Conservation (phyloP, 805 yeast genomes). For the Kregervanrija delftensis region DNA sequence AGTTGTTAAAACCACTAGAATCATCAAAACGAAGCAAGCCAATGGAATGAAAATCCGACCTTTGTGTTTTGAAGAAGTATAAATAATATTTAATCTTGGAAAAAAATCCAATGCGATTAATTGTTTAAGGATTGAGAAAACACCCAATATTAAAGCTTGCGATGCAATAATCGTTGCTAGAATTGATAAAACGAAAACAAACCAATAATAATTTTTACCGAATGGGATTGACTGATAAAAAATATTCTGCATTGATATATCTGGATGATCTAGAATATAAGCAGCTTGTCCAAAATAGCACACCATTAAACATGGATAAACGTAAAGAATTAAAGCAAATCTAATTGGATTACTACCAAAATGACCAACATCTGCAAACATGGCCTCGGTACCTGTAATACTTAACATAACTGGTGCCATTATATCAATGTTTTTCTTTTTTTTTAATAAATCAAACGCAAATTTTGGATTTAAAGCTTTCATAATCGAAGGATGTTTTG, state of each 20-base stretch:
- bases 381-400: slow-evolving; percentile 55
- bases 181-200: slow-evolving; percentile 45
- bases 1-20: slow-evolving; percentile 43
- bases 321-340: slow-evolving; percentile 36
- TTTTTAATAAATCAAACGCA: slow-evolving; percentile 38
- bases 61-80: slow-evolving; percentile 36
- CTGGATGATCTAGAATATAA: slow-evolving; percentile 35
- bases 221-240: slow-evolving; percentile 43
- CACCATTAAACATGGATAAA: slow-evolving; percentile 47
- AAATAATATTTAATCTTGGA: slow-evolving; percentile 40
- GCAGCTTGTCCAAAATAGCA: slow-evolving; percentile 56
- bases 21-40: slow-evolving; percentile 43
- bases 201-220: slow-evolving; percentile 47
- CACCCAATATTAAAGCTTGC: slow-evolving; percentile 52
- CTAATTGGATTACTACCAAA: slow-evolving; percentile 46
- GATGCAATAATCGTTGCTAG: slow-evolving; percentile 53
- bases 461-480: slow-evolving; percentile 44
- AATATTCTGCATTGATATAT: slow-evolving; percentile 29
- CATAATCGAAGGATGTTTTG: slow-evolving; percentile 36
- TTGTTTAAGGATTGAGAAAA: slow-evolving; percentile 45
- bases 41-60: slow-evolving; percentile 50
- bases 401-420: slow-evolving; percentile 48
- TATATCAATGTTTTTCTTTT: slow-evolving; percentile 31
- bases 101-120: slow-evolving; percentile 48
- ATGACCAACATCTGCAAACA: slow-evolving; percentile 60